phyloP scores from a whole-genome alignment of 352 stramenopile genomes.

The Pythium plurisporium region DNA sequence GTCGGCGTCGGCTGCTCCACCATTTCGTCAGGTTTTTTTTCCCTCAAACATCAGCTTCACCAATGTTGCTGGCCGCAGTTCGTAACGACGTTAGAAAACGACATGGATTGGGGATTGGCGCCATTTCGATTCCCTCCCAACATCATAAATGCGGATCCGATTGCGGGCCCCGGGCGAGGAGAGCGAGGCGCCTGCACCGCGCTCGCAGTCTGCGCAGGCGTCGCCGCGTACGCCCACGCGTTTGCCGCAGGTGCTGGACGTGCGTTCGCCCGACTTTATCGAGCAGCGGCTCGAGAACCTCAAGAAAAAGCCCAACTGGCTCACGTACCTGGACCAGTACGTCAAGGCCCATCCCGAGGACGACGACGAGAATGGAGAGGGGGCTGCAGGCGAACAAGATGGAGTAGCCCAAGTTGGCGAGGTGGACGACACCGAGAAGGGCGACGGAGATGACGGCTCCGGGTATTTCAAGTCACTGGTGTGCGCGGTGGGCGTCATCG shows the following conservation, averaged over 20 bases:
- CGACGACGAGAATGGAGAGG: conserved; percentile 19
- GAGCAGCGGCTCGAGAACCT: conserved; percentile 84
- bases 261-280: conserved; percentile 79
- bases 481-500: conserved; percentile 50
- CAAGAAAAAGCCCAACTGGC: conserved; percentile 65
- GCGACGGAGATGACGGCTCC: background rate
- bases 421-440: background rate
- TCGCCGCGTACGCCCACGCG: conserved; percentile 17
- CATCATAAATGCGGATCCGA: conserved; percentile 52
- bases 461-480: conserved; percentile 48
- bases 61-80: too few species aligned
- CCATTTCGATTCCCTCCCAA: background rate
- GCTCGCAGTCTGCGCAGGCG: conserved; percentile 19
- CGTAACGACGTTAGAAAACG: too few species aligned
- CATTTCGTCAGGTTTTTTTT: too few species aligned
- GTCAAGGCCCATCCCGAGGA: conserved; percentile 52
- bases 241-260: conserved; percentile 50
- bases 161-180: conserved; percentile 62
- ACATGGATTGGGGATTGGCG: too few species aligned
- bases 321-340: conserved; percentile 68
- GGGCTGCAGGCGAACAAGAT: background rate
- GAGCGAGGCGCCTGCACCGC: conserved; percentile 15
- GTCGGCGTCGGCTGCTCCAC: conserved; percentile 24
- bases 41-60: too few species aligned
- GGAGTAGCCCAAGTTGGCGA: too few species aligned